Percentiles rank a stretch among this genome's conserved stretches.
Conservation (phyloP, 768 basidiomycete species). For the Psilocybe cubensis region DNA sequence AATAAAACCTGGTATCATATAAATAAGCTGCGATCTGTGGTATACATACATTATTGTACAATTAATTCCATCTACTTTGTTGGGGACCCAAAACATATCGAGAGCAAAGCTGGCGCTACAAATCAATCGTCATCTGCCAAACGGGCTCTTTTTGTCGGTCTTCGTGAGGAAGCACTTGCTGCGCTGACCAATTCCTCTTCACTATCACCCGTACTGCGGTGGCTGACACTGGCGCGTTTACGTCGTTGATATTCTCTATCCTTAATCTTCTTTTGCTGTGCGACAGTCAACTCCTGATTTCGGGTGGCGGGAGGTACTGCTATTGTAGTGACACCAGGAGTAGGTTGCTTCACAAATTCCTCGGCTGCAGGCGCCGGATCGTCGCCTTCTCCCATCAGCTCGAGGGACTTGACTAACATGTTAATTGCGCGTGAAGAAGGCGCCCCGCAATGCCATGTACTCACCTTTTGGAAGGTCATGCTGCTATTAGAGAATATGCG, state of each 20-base stretch:
- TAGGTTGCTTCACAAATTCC: constrained; percentile 68
- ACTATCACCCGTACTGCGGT: constrained; percentile 70
- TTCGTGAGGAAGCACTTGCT: constrained; percentile 51
- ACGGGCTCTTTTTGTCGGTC: constrained; percentile 72
- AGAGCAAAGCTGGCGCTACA: background rate
- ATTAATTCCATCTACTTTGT: constrained; percentile 3
- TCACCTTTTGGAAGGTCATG: constrained; percentile 73
- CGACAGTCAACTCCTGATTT: constrained; percentile 66
- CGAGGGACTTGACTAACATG: constrained; percentile 59
- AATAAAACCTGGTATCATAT: constrained; percentile 21
- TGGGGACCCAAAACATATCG: background rate
- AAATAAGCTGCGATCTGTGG: constrained; percentile 2
- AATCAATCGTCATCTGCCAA: constrained; percentile 66
- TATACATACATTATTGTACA: constrained; percentile 15
- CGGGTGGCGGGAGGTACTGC: constrained; percentile 76
- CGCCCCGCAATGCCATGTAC: constrained; percentile 7
- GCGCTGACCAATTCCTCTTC: constrained; percentile 68
- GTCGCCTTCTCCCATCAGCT: constrained; percentile 74
- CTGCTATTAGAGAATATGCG: constrained; percentile 86
- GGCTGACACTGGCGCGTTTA: constrained; percentile 68
- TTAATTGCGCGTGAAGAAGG: constrained; percentile 5
- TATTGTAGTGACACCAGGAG: constrained; percentile 75
- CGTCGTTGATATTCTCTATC: constrained; percentile 82
- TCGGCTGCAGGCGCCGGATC: constrained; percentile 58
- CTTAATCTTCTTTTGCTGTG: constrained; percentile 76